Base-by-base conservation (phyloP, 202 grass and related monocot genomes). In the Setaria italica region DNA sequence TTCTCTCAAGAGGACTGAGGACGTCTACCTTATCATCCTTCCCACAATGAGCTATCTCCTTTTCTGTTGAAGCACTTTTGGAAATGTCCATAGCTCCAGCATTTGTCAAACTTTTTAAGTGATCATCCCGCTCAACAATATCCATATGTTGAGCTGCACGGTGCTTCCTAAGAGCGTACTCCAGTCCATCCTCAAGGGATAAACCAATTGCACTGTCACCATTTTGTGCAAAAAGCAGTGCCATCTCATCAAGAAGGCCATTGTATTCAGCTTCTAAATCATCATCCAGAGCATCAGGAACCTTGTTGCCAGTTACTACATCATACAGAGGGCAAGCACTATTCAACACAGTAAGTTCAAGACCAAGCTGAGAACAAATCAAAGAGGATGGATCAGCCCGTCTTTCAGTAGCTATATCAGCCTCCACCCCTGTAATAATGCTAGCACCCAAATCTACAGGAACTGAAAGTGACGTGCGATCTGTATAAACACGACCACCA, bases 371-470 rank as follows among this genome's bases (percentile, higher is more conserved):
- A 82, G 84, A 92, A 88, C 97, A 99, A 65, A 99, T 94, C 69
- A 99, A 89, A 88, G 97, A 91, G 15, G 97, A 99, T 21, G 97
- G 97, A 78, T 99, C 97, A 49, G 97, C 87, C 74, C 89, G 91
- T 92, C 97, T 91, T 88, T 99, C 97, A 72, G 97, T 94, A 78
- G 92, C 92, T 80, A 99, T 85, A 88, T 99, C 97, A 88, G 94
- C 97, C 78, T 99, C 92, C 43, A 99, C 87, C 79, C 97, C 97
- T 17, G 97, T 99, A 71, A 99, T 99, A 85, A 99, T 99, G 83
- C 97, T 99, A 84, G 97, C 97, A 94, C 97, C 97, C 86, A 99
- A 88, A 99, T 99, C 97, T 6, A 99, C 94, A 70, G 97, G 97
- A 82, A 99, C 94, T 71, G 97, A 99, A 74, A 99, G 97, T 19